Percentiles rank a stretch among this genome's conserved stretches.
Evolutionary conservation across 768 basidiomycete species (phyloP).

Genomic region (Suillus brevipes): DNA sequence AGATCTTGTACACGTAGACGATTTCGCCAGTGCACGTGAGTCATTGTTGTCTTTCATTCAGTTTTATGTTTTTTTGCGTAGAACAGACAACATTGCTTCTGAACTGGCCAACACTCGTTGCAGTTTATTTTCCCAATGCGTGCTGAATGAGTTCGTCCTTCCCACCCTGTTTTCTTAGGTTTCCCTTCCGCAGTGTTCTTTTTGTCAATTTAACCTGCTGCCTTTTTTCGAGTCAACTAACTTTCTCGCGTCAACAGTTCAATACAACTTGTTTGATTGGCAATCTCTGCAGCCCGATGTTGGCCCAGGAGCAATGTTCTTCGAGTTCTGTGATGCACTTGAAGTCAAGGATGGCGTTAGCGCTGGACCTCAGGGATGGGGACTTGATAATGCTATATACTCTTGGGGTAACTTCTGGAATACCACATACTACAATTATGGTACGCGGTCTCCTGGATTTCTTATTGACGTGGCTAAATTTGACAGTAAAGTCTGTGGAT

Average conservation of each 20-base stretch:
- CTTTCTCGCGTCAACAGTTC: constrained; percentile 27
- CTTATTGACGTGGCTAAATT: background rate
- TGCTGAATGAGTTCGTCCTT: background rate
- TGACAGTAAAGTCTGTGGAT: constrained; percentile 50
- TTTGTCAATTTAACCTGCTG: background rate
- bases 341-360: constrained; percentile 39
- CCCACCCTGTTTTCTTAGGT: background rate
- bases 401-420: constrained; percentile 66
- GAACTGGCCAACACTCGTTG: background rate
- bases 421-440: constrained; percentile 40
- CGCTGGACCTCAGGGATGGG: constrained; percentile 56
- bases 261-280: constrained; percentile 67
- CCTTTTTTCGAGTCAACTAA: background rate
- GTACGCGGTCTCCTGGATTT: constrained; percentile 37
- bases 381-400: constrained; percentile 56
- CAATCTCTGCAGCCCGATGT: constrained; percentile 56
- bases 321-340: constrained; percentile 41
- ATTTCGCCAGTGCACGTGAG: constrained; percentile 60
- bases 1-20: constrained; percentile 58
- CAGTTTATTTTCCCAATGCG: background rate
- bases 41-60: constrained; percentile 2
- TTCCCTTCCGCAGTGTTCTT: background rate
- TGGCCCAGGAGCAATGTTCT: constrained; percentile 40
- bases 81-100: background rate
- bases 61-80: background rate